Evolutionary conservation across 2,329 filamentous ascomycete genomes (phyloP).

Genomic region (Clonostachys chloroleuca): DNA sequence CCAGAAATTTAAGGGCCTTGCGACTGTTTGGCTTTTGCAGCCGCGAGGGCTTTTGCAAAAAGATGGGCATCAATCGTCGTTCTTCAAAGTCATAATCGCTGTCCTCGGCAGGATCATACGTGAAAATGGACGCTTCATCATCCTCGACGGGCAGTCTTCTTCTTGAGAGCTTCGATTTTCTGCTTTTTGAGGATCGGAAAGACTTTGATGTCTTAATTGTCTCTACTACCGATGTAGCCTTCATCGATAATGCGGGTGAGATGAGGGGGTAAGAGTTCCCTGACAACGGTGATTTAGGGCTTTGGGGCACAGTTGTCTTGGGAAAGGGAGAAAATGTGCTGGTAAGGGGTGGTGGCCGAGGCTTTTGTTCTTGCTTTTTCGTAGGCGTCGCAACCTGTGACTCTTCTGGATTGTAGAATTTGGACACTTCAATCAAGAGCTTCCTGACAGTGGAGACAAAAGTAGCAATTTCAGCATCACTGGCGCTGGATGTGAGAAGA

Average conservation of each 20-base stretch:
- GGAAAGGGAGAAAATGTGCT: slow-evolving; percentile 23
- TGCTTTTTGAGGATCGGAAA: slow-evolving; percentile 10
- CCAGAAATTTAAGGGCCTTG: slow-evolving; percentile 51
- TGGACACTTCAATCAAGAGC: slow-evolving; percentile 20
- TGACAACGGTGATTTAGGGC: slow-evolving; percentile 9
- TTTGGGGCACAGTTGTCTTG: slow-evolving; percentile 10
- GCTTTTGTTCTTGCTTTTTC: slow-evolving; percentile 10
- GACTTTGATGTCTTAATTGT: slow-evolving; percentile 22
- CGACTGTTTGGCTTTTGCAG: slow-evolving; percentile 34
- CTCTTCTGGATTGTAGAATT: slow-evolving; percentile 39
- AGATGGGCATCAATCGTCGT: slow-evolving; percentile 47
- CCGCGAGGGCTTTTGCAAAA: slow-evolving; percentile 23
- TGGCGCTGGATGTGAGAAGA: slow-evolving; percentile 50
- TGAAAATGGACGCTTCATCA: slow-evolving; percentile 23
- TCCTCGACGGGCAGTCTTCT: slow-evolving; percentile 1
- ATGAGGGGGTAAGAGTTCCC: background rate
- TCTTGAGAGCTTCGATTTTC: background rate
- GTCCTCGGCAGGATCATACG: slow-evolving; percentile 29
- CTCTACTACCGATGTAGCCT: slow-evolving; percentile 24
- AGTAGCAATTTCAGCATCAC: slow-evolving; percentile 44
- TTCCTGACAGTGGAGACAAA: slow-evolving; percentile 50
- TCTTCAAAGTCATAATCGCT: slow-evolving; percentile 41
- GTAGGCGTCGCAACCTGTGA: slow-evolving; percentile 2
- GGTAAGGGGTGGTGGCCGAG: slow-evolving; percentile 17
- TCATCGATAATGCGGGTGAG: slow-evolving; percentile 6